Evolutionary conservation across 2,329 filamentous ascomycete genomes (phyloP), one percentile per base, ranked within the genome.

Genomic region (Xylaria arbuscula): DNA sequence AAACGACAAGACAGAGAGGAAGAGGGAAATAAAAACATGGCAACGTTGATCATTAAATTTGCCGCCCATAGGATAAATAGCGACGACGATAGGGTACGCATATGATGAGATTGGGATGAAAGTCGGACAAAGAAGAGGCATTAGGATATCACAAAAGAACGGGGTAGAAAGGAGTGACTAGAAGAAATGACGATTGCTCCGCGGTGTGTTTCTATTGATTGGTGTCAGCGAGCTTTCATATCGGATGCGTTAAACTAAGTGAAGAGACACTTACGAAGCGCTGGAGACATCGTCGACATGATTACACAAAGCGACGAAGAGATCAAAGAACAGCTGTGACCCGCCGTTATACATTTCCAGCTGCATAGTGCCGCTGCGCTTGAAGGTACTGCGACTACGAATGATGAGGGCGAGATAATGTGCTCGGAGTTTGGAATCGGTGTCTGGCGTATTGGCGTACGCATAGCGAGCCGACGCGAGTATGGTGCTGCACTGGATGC

Each of bases 341-440:
- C 93, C 93, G 34, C 94, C 94, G 70, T 89, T 88, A 79, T 92
- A 92, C 94, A 98, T 97, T 83, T 97, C 94, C 73, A 93, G 88
- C 82, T 97, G 94, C 94, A 97, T 97, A 3, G 94, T 97, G 63
- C 94, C 93, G 80, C 93, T 97, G 64, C 93, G 87, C 85, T 97
- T 97, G 82, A 98, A 97, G 1, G 93, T 97, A 77, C 88, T 88
- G 73, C 94, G 89, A 75, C 91, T 93, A 72, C 94, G 90, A 78
- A 97, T 97, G 81, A 97, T 97, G 77, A 97, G 89, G 19, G 94
- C 93, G 45, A 97, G 89, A 75, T 97, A 98, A 81, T 97, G 94
- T 28, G 93, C 93, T 67, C 94, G 88, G 62, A 97, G 86, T 81
- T 94, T 94, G n/a, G 92, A 95, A 83, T 97, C 94, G 24, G 86